Base-by-base conservation (phyloP, 2,329 filamentous ascomycete species). In the Aspergillus amoenus region DNA sequence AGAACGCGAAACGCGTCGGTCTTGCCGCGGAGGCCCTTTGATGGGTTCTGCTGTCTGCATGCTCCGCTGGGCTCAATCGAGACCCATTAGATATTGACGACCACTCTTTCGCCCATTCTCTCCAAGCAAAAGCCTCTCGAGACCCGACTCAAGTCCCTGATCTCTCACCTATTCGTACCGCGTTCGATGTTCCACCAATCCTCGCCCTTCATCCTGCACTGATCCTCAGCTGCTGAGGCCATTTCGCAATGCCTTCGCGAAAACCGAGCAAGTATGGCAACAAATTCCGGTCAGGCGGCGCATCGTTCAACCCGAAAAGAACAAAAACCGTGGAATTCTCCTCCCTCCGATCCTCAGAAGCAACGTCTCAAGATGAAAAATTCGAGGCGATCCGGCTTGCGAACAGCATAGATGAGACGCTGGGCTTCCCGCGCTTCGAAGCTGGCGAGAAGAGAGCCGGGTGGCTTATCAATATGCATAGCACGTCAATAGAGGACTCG, bases 391-490 rank as follows among this genome's bases (percentile, higher is more conserved):
- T 87, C 46, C 86, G 87, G 55, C 84, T 96, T 51, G 91, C 91
- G 32, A 86, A 96, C 76, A 85, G 82, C 68, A 97, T 99, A 71
- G 95, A 99, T 78, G 94, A 97, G 78, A 83, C 84, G 61, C 94
- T 97, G 87, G 95, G 94, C 52, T 99, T 99, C 73, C 83, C 88
- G 34, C 89, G 93, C 50, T 97, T 93, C 72, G 95, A 99, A 63
- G 88, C 90, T 32, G 94, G 91, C 47, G 86, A 89, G 71, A 91
- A 88, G 77, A 89, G 87, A 70, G 84, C 89, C 49, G 93, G 95
- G 62, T 99, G 94, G 94, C 84, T 99, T 4, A 91, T 93, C 66
- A 99, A 97, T 70, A 90, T 97, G 78, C 91, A 96, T 72, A 87
- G 92, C 40, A 97, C 94, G 0, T 86, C 87, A 12, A 82, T 99